Percentiles rank a stretch among this genome's conserved stretches.
Conservation (phyloP, 257 asterid species). For the Scutellaria minor region DNA sequence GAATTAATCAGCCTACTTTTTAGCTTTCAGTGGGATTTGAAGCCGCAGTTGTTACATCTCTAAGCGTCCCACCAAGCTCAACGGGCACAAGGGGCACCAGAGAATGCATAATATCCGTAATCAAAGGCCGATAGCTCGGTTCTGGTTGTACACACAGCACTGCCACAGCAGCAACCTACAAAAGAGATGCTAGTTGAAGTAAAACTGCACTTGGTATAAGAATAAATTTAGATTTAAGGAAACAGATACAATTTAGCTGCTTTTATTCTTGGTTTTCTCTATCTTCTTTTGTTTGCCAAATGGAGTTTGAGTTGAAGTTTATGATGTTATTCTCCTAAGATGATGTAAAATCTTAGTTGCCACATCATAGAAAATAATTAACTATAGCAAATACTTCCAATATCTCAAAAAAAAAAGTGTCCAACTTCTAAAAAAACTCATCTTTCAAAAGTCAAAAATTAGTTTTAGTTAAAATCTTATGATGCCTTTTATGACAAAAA, state of each 20-base stretch:
- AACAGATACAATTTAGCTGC: neutral
- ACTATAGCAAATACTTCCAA: no score
- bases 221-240: neutral
- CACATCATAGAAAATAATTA: neutral
- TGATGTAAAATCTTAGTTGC: neutral
- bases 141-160: slow-evolving; percentile 81
- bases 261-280: neutral
- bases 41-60: slow-evolving; percentile 35
- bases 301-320: neutral
- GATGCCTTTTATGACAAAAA: no score
- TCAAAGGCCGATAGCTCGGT: slow-evolving; percentile 81
- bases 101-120: slow-evolving; percentile 78
- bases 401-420: no score
- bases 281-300: neutral
- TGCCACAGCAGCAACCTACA: slow-evolving; percentile 85
- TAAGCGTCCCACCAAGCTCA: slow-evolving; percentile 72
- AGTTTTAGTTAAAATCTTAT: no score
- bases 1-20: neutral
- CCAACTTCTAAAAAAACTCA: no score
- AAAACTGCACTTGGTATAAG: neutral
- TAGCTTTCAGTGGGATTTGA: slow-evolving; percentile 27
- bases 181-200: neutral
- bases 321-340: neutral
- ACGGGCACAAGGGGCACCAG: slow-evolving; percentile 76
- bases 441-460: no score